phyloP scores from a whole-genome alignment of 2,329 filamentous ascomycete genomes.

The Eutypella sp. region DNA sequence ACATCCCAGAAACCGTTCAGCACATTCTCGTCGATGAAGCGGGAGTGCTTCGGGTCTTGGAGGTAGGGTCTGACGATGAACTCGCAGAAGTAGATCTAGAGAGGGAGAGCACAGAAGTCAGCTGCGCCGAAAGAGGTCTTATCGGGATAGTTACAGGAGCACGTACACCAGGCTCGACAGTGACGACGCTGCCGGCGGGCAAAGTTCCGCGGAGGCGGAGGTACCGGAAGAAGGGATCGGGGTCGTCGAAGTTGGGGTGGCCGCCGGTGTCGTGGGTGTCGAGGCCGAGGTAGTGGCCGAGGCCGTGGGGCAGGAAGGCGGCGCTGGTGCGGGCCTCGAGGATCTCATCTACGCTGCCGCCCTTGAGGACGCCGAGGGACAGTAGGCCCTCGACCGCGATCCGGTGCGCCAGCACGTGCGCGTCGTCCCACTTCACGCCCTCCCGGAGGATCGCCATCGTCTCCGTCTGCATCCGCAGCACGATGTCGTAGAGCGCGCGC shows the following conservation, averaged over 20 bases:
- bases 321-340: slow-evolving; percentile 74
- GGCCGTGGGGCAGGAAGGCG: slow-evolving; percentile 86
- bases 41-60: slow-evolving; percentile 63
- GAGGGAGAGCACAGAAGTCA: slow-evolving; percentile 5
- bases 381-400: slow-evolving; percentile 78
- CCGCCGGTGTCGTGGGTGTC: slow-evolving; percentile 87
- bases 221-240: slow-evolving; percentile 82
- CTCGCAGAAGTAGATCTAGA: slow-evolving; percentile 78
- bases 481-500: slow-evolving; percentile 73
- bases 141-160: background rate
- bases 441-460: slow-evolving; percentile 69
- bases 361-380: slow-evolving; percentile 67
- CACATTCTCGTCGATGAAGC: slow-evolving; percentile 71
- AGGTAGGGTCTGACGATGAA: slow-evolving; percentile 84
- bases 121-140: background rate
- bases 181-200: slow-evolving; percentile 78
- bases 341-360: slow-evolving; percentile 61
- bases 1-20: slow-evolving; percentile 79
- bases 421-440: slow-evolving; percentile 73
- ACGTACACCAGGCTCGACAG: slow-evolving; percentile 85
- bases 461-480: slow-evolving; percentile 79
- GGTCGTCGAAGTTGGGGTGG: slow-evolving; percentile 71
- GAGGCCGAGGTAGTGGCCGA: slow-evolving; percentile 88
- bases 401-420: slow-evolving; percentile 74
- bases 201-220: slow-evolving; percentile 71